Base-by-base conservation (phyloP, 441 rosid species). In the Pelargonium cotyledonis region DNA sequence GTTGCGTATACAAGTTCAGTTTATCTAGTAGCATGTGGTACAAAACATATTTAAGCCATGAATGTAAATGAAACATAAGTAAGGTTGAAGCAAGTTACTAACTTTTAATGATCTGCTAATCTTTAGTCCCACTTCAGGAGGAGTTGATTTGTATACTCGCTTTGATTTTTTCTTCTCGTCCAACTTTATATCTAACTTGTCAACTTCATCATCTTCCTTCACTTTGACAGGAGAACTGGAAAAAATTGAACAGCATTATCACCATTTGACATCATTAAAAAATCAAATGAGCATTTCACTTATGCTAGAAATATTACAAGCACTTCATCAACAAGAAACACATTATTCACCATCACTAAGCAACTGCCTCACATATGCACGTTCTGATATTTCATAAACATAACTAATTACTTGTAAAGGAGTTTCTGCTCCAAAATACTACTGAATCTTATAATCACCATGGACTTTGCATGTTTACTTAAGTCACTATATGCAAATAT, bases 61-160 rank as follows among this genome's bases (percentile, higher is more conserved):
- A 57, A 16, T 55, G 19, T 55, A 55, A 14, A 4, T n/a, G 9
- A 18, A 18, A n/a, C 61, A 55, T 21, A 49, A 6, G 53, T 51
- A 63, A 29, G 67, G 68, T 71, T 73, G 38, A 68, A 76, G 76
- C 68, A 69, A 70, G 74, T 53, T 73, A 86, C 95, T 80, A 73
- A 88, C 99, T 85, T 89, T 94, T 14, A 94, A 82, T 55, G 98
- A 79, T 60, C 90, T 86, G 78, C 98, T 91, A 66, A 91, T 94
- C 86, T 94, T 94, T 80, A 84, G 74, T 73, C 98, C 92, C 77
- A 94, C 96, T 91, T 94, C 97, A 79, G 98, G 97, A 82, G 89
- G 63, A 1, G 80, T 86, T 65, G 97, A 88, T 73, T 77, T 89
- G 77, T 91, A 91, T 14, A 89, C 75, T 19, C 97, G 95, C 78